A percentile compares a stretch with the other conserved stretches of the same genome.
Conservation (phyloP, 148 eudicot species). For the Rhododendron vialii region DNA sequence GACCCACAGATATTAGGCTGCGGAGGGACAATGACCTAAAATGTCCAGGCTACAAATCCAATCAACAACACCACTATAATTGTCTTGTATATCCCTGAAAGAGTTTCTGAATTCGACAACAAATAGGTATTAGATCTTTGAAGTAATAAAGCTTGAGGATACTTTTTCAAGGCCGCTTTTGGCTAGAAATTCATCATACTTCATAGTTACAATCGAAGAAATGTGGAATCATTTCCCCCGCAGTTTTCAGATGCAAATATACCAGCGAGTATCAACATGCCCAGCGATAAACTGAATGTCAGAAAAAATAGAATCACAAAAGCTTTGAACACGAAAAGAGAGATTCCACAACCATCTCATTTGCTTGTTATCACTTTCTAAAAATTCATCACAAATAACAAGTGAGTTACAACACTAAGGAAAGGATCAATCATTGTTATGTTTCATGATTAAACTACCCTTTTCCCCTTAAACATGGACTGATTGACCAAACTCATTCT, state of each 20-base stretch:
- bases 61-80: slow-evolving; percentile 1
- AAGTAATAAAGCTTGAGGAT: neutral
- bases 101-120: neutral
- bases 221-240: neutral
- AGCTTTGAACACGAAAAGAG: neutral
- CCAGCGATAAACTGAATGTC: neutral
- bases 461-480: neutral
- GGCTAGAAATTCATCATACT: neutral
- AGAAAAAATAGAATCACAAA: neutral
- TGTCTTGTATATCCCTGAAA: slow-evolving; percentile 10
- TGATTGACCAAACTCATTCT: neutral
- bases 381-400: neutral
- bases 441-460: neutral
- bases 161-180: neutral
- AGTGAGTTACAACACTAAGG: neutral
- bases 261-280: neutral
- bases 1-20: slow-evolving; percentile 22
- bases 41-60: slow-evolving; percentile 21
- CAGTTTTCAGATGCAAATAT: neutral
- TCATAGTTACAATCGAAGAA: neutral
- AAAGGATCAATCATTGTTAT: neutral
- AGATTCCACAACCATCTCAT: neutral
- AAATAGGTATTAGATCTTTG: neutral
- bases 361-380: neutral
- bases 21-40: slow-evolving; percentile 17